Conservation (phyloP, 164 flowering plant species). For the Stephania cephalantha region DNA sequence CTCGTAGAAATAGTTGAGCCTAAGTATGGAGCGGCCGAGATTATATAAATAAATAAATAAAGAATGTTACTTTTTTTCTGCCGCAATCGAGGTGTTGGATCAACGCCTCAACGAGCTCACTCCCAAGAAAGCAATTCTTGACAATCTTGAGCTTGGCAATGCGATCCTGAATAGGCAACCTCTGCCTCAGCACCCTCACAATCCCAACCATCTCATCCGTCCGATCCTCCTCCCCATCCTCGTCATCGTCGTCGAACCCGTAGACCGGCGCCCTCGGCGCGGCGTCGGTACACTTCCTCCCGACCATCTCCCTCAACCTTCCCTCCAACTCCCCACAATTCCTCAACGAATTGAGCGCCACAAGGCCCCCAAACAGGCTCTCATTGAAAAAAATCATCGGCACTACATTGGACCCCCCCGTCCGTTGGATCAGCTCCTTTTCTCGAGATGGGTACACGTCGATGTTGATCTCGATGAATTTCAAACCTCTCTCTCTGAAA, state of each 20-base stretch:
- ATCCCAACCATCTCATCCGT: conserved; percentile 49
- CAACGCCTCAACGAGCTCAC: conserved; percentile 61
- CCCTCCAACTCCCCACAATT: conserved; percentile 62
- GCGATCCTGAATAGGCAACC: conserved; percentile 78
- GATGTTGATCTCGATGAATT: conserved; percentile 73
- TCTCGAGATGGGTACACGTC: conserved; percentile 74
- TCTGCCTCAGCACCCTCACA: conserved; percentile 62
- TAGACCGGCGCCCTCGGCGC: conserved; percentile 70
- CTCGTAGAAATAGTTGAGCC: too few species aligned
- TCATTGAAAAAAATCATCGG: conserved; percentile 90
- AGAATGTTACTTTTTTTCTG: conserved; percentile 46
- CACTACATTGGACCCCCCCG: conserved; percentile 60
- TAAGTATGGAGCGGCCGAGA: too few species aligned
- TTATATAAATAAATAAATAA: too few species aligned
- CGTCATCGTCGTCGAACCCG: conserved; percentile 67
- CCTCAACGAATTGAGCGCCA: conserved; percentile 72
- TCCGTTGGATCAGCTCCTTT: conserved; percentile 58
- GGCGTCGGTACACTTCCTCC: conserved; percentile 44
- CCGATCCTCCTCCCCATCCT: conserved; percentile 25
- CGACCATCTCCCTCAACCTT: conserved; percentile 51
- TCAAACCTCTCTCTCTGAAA: conserved; percentile 50
- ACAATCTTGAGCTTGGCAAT: conserved; percentile 74
- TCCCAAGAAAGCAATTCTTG: conserved; percentile 73
- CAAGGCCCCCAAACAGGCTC: conserved; percentile 73
- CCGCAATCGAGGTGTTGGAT: conserved; percentile 60